Evolutionary conservation across 176 grass and related monocot species (phyloP).

Genomic region (Saccharum officinarum): DNA sequence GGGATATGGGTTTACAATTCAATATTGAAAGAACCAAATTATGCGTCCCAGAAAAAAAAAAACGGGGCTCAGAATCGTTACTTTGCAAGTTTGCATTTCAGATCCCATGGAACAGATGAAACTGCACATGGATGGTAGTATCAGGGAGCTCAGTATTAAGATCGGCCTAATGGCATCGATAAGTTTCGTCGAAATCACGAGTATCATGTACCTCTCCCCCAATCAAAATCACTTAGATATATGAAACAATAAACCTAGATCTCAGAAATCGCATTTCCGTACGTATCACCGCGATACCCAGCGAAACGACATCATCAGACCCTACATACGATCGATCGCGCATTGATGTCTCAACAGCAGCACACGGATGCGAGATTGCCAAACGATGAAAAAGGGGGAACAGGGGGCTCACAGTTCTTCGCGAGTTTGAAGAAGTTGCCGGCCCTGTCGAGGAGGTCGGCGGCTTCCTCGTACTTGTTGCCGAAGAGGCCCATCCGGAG

Average conservation of each 20-base stretch:
- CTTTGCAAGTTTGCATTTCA: not conserved
- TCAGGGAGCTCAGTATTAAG: not conserved
- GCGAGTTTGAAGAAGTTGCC: conserved; percentile 83
- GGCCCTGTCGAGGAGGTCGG: conserved; percentile 81
- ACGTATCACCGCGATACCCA: not conserved
- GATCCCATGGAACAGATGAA: not conserved
- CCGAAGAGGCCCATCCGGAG: conserved; percentile 70
- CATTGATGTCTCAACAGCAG: not conserved
- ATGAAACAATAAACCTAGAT: not conserved
- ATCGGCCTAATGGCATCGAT: not conserved
- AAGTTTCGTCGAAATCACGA: not conserved
- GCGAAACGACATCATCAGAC: not conserved
- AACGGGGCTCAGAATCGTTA: not conserved
- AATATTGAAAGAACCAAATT: not conserved
- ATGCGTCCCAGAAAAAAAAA: not conserved
- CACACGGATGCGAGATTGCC: not conserved
- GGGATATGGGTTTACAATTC: not conserved
- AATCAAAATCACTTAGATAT: not conserved
- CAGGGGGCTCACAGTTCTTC: conserved; percentile 63
- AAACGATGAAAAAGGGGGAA: not conserved
- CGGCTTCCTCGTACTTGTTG: conserved; percentile 81
- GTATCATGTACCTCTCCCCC: not conserved
- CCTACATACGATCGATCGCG: not conserved
- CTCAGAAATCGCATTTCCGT: not conserved
- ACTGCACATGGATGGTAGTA: not conserved